Percentiles rank a stretch among this genome's conserved stretches.
Conservation (phyloP, 1,139 yeast genomes). For the Yamadazyma epiphylla region DNA sequence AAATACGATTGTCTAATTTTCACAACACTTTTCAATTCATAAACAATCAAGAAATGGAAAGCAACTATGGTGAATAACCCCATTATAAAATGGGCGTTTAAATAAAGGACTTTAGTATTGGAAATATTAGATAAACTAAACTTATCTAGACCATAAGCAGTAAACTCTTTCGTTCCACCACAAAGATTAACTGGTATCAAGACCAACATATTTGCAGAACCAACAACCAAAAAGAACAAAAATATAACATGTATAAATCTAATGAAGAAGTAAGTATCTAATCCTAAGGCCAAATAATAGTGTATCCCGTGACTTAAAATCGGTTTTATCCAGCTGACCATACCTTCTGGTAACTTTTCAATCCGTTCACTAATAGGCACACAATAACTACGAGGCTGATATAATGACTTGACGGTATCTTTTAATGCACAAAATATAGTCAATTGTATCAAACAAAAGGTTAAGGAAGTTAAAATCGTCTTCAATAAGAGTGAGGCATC, state of each 20-base stretch:
- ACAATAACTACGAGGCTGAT: slow-evolving; percentile 53
- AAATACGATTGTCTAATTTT: slow-evolving; percentile 40
- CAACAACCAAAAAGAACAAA: slow-evolving; percentile 46
- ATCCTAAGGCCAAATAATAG: slow-evolving; percentile 46
- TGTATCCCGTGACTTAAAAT: slow-evolving; percentile 35
- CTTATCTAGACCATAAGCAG: slow-evolving; percentile 50
- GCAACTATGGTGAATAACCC: slow-evolving; percentile 46
- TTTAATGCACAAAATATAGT: slow-evolving; percentile 51
- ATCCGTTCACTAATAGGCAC: slow-evolving; percentile 37
- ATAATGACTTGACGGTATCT: slow-evolving; percentile 42
- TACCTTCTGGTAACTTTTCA: slow-evolving; percentile 34
- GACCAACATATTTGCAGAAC: slow-evolving; percentile 48
- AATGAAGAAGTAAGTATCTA: slow-evolving; percentile 65
- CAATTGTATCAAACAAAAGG: slow-evolving; percentile 51
- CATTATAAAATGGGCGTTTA: slow-evolving; percentile 54
- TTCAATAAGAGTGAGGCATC: slow-evolving; percentile 38
- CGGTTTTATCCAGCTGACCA: slow-evolving; percentile 48
- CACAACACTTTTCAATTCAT: slow-evolving; percentile 48
- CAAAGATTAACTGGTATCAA: slow-evolving; percentile 55
- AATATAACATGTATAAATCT: slow-evolving; percentile 49
- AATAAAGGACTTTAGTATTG: slow-evolving; percentile 35
- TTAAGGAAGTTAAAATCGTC: slow-evolving; percentile 47
- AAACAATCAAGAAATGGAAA: slow-evolving; percentile 50
- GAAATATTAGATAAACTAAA: slow-evolving; percentile 63
- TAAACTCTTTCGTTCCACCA: slow-evolving; percentile 29